Evolutionary conservation across 2,329 filamentous ascomycete species (phyloP).

Genomic region (Neospermospora avenae): DNA sequence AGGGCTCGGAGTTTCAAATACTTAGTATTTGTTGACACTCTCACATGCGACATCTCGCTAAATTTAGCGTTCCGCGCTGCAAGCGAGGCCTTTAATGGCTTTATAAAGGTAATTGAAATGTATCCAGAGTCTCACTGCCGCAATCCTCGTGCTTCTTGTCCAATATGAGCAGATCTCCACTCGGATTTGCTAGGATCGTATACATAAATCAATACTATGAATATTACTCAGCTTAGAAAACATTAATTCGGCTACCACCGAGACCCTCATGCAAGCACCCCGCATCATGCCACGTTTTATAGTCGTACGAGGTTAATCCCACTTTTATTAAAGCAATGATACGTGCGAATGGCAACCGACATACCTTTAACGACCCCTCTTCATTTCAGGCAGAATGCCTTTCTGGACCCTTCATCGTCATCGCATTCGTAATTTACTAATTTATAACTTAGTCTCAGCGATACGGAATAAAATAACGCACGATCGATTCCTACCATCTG

Average conservation of each 20-base stretch:
- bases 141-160: too few species aligned
- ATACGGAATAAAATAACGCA: neutral
- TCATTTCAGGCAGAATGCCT: slow-evolving; percentile 1
- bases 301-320: slow-evolving; percentile 12
- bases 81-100: too few species aligned
- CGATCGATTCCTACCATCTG: too few species aligned
- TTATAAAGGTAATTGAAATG: too few species aligned
- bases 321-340: neutral
- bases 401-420: slow-evolving; percentile 3
- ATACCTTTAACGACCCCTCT: neutral
- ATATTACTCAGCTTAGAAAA: neutral
- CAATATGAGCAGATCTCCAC: too few species aligned
- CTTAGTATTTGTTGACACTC: too few species aligned
- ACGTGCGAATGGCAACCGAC: neutral
- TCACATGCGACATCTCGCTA: too few species aligned
- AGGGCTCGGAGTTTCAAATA: too few species aligned
- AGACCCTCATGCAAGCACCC: slow-evolving; percentile 5
- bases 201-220: neutral
- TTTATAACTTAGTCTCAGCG: too few species aligned
- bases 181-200: too few species aligned
- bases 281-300: slow-evolving; percentile 13
- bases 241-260: neutral
- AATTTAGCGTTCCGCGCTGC: too few species aligned
- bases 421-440: neutral
- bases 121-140: too few species aligned